phyloP scores from a whole-genome alignment of 306 rosid species.

The Pyrus bretschneideri region DNA sequence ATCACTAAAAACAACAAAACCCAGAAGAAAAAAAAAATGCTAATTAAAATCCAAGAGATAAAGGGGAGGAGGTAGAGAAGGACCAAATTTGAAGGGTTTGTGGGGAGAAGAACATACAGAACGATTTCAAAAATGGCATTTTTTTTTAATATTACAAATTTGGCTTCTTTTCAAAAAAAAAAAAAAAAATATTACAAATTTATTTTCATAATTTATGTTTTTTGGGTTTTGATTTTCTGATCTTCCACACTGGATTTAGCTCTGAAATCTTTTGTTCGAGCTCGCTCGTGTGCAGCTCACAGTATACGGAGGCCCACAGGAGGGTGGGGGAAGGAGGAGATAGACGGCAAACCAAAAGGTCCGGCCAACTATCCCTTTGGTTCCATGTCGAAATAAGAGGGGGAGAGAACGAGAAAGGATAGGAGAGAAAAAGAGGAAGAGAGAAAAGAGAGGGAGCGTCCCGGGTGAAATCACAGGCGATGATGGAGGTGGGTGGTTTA shows the following conservation, averaged over 20 bases:
- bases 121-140: neutral
- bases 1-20: neutral
- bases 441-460: no score
- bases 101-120: neutral
- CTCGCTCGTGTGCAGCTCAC: constrained; percentile 11
- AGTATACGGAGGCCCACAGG: neutral
- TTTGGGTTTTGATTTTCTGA: neutral
- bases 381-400: no score
- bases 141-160: no score
- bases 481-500: no score
- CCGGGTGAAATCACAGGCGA: no score
- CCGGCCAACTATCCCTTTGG: no score
- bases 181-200: neutral
- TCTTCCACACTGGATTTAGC: neutral
- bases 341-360: neutral
- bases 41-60: no score
- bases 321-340: constrained; percentile 1
- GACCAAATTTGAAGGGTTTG: neutral
- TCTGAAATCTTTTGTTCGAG: neutral
- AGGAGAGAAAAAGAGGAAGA: no score
- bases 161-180: no score
- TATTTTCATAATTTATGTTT: neutral
- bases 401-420: no score
- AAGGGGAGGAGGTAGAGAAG: no score
- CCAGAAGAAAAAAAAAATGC: no score